Conservation (phyloP, 177 flowering plant species). For the Vitis hybrid region DNA sequence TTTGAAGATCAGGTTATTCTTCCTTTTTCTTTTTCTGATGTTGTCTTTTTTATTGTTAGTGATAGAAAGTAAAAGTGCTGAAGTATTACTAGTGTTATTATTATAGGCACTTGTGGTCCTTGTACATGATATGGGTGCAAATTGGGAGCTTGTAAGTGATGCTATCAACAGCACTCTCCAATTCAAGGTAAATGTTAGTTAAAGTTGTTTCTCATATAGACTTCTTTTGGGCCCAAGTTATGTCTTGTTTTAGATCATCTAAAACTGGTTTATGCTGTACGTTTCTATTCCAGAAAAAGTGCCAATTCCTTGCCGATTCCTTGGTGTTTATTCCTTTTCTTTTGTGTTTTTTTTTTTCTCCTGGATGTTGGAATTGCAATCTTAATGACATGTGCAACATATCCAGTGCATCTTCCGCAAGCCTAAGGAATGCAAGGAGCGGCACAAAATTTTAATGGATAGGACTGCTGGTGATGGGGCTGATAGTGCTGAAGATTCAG, state of each 20-base stretch:
- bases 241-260: neutral
- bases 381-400: conserved; percentile 6
- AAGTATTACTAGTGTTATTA: conserved; percentile 1
- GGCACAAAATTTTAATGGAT: conserved; percentile 83
- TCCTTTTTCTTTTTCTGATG: neutral
- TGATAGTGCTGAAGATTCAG: conserved; percentile 97
- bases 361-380: neutral
- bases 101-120: conserved; percentile 93
- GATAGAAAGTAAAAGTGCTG: too few relatives aligned
- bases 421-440: conserved; percentile 93
- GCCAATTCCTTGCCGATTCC: neutral
- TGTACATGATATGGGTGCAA: conserved; percentile 97
- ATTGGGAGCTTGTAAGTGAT: conserved; percentile 98
- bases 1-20: conserved; percentile 89
- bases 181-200: conserved; percentile 61
- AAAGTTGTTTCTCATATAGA: neutral
- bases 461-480: conserved; percentile 81
- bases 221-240: neutral
- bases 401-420: conserved; percentile 80
- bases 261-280: neutral
- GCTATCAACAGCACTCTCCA: conserved; percentile 81
- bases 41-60: neutral
- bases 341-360: neutral
- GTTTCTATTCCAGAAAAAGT: neutral
- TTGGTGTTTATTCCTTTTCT: neutral